phyloP scores from a whole-genome alignment of 306 rosid genomes.

The Morella rubra region DNA sequence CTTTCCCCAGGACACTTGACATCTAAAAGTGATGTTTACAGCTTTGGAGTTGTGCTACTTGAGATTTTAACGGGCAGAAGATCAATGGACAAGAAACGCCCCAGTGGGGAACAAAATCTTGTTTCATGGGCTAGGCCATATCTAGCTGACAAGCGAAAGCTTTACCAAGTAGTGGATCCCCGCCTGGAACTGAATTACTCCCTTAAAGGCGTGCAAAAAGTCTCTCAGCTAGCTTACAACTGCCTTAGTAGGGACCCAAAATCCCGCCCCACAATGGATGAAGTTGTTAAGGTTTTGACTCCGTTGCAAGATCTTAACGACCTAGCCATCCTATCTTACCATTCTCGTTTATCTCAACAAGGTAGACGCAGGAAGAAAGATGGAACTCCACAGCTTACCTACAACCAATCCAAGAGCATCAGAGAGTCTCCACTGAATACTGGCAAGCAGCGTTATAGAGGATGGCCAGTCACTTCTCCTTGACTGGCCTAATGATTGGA shows the following conservation, averaged over 20 bases:
- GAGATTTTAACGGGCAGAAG: slow-evolving; percentile 93
- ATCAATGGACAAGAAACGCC: slow-evolving; percentile 96
- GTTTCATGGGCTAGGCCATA: slow-evolving; percentile 91
- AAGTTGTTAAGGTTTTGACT: slow-evolving; percentile 74
- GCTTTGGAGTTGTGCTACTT: slow-evolving; percentile 91
- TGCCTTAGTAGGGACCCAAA: slow-evolving; percentile 90
- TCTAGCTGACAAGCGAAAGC: slow-evolving; percentile 84
- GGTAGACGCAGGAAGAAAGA: slow-evolving; percentile 83
- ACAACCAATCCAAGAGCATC: slow-evolving; percentile 68
- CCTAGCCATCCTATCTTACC: slow-evolving; percentile 70
- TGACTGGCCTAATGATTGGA: slow-evolving; percentile 37
- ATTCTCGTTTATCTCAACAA: slow-evolving; percentile 77
- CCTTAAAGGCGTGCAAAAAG: slow-evolving; percentile 80
- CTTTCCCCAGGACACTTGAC: slow-evolving; percentile 78
- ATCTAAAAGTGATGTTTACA: slow-evolving; percentile 91
- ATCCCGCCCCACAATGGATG: slow-evolving; percentile 87
- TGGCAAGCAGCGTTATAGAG: slow-evolving; percentile 59
- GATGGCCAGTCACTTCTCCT: slow-evolving; percentile 35
- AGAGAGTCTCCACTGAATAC: slow-evolving; percentile 75
- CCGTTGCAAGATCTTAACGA: slow-evolving; percentile 85
- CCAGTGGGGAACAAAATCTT: slow-evolving; percentile 88
- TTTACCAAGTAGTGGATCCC: slow-evolving; percentile 77
- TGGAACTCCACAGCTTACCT: slow-evolving; percentile 66
- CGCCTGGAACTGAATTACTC: slow-evolving; percentile 84
- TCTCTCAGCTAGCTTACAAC: slow-evolving; percentile 76